Base-by-base conservation (phyloP, 2,329 filamentous ascomycete species). In the Pseudocercospora fuligena region DNA sequence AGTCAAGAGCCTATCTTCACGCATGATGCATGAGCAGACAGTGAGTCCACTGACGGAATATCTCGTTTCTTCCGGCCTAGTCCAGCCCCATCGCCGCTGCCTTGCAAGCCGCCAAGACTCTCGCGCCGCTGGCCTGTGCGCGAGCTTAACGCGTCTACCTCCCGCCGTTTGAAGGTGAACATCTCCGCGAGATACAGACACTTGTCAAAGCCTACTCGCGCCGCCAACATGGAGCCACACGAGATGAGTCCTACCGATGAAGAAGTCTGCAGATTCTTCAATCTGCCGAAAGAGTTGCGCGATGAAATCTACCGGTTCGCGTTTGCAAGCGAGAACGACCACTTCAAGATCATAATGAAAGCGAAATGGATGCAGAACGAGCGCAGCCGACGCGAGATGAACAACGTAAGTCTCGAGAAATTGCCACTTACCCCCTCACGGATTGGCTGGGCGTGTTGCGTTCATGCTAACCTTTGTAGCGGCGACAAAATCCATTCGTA, bases 281-380 rank as follows among this genome's bases (percentile, higher is more conserved):
- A 16, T 21, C 8, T 62, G 12, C 60, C 60, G 14, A 14, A n/a
- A 21, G 47, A 62, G 53, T 16, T 62, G 16, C 46, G 60, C 5
- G 60, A 62, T 33, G 25, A 53, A 16, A 53, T 51, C 60, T 62
- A 62, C 31, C 36, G 31, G 12, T 11, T 40, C 16, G 60, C 60
- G 12, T 62, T 53, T 53, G 57, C 57, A 25, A 16, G 19, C 12
- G 56, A 27, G 56, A 33, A 16, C 14, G 29, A 53, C 43, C 19
- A 33, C 27, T 16, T 21, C 23, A 25, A 33, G 60, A 62, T 62
- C 16, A 21, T 62, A 21, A 19, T 46, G 31, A 31, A 23, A 3
- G 8, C 25, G 27, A 53, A 56, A 49, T 54, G 46, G 46, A 56
- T 61, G 23, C 27, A 56, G 19, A 43, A 47, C 25, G 56, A 60